These are phyloP conservation scores for Ustilago bromivora DNA, from an alignment of 1,284 basidiomycete genomes.

Conservation along the genomic window DNA sequence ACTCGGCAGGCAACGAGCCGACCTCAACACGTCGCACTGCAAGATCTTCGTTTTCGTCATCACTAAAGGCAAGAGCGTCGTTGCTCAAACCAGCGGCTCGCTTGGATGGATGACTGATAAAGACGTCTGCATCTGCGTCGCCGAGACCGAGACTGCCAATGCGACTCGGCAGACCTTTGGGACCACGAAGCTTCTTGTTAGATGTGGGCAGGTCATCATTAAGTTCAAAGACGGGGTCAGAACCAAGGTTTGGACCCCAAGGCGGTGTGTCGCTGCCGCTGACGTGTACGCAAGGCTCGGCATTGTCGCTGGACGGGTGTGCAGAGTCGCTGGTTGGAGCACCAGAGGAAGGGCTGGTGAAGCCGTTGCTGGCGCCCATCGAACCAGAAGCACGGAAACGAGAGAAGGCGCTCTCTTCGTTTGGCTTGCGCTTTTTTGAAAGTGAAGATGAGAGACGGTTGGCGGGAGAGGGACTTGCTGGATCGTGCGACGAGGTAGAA, in stretches of 20 bases:
- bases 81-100: constrained; percentile 51
- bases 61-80: constrained; percentile 50
- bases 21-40: constrained; percentile 53
- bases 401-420: constrained; percentile 41
- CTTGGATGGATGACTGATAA: constrained; percentile 41
- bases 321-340: constrained; percentile 48
- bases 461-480: constrained; percentile 42
- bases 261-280: constrained; percentile 64
- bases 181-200: constrained; percentile 54
- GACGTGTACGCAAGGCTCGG: constrained; percentile 53
- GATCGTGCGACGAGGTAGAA: constrained; percentile 44
- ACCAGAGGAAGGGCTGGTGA: constrained; percentile 50
- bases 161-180: constrained; percentile 38
- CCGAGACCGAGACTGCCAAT: constrained; percentile 52
- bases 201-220: constrained; percentile 36
- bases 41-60: constrained; percentile 50
- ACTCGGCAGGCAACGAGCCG: constrained; percentile 32
- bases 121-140: constrained; percentile 36
- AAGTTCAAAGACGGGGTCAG: constrained; percentile 48
- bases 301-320: constrained; percentile 46
- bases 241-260: constrained; percentile 54
- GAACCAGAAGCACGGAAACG: constrained; percentile 36
- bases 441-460: constrained; percentile 32
- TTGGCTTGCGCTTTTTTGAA: constrained; percentile 43
- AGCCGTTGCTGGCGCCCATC: constrained; percentile 32